A percentile compares a stretch with the other conserved stretches of the same genome.
Evolutionary conservation across 2,329 filamentous ascomycete species (phyloP).

Genomic region (Nannizziopsis arthrosporioides): DNA sequence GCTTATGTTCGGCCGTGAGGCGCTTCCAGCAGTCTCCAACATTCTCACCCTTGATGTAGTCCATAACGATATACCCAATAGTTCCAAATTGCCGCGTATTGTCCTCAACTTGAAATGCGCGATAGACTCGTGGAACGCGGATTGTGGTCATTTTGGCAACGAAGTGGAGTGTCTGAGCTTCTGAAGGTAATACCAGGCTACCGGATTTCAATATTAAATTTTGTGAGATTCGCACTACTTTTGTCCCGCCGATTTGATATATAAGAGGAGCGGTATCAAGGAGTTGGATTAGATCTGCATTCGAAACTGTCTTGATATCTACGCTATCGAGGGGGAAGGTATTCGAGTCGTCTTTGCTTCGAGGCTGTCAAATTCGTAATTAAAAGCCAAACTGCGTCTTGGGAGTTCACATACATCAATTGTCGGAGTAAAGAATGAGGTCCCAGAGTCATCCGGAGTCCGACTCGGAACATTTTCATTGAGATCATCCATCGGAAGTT

Average conservation of each 20-base stretch:
- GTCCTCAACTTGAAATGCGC: constrained; percentile 18
- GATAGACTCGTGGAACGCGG: constrained; percentile 19
- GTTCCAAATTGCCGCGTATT: constrained; percentile 17
- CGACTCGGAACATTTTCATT: constrained; percentile 2
- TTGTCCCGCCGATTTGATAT: constrained; percentile 16
- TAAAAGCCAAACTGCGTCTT: background rate
- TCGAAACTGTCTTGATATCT: constrained; percentile 6
- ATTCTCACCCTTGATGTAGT: constrained; percentile 20
- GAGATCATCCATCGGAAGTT: no score
- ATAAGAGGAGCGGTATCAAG: constrained; percentile 16
- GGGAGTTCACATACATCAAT: constrained; percentile 5
- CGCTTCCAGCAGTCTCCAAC: constrained; percentile 20
- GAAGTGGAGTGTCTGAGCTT: constrained; percentile 18
- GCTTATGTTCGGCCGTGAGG: constrained; percentile 14
- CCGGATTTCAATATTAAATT: constrained; percentile 19
- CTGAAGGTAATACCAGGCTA: constrained; percentile 16
- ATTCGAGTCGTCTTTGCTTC: constrained; percentile 8
- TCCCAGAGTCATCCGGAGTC: background rate
- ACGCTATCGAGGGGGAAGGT: constrained; percentile 11
- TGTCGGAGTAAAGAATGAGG: background rate
- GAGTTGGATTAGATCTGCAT: constrained; percentile 5
- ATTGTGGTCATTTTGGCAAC: constrained; percentile 17
- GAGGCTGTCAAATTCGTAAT: constrained; percentile 7
- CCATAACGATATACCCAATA: constrained; percentile 22
- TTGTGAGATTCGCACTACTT: constrained; percentile 19